Conservation (phyloP, 176 grass and related monocot genomes). For the Zea luxurians region DNA sequence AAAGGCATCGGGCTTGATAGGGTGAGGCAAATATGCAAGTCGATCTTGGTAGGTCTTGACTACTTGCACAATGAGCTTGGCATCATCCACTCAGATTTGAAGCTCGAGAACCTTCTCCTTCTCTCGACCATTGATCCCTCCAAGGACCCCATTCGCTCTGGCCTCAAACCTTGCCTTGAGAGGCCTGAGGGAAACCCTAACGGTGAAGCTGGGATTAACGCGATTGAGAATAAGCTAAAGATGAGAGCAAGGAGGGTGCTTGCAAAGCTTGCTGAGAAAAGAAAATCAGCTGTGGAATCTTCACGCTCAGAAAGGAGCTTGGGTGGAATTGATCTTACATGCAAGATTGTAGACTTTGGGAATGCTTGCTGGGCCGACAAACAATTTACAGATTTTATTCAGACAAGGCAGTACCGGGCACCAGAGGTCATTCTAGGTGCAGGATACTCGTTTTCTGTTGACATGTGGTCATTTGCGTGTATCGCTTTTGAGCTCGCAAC, state of each 20-base stretch:
- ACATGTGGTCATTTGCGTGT: conserved; percentile 94
- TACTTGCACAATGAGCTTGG: conserved; percentile 88
- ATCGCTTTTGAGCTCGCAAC: conserved; percentile 94
- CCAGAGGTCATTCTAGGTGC: conserved; percentile 81
- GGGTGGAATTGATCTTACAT: conserved; percentile 84
- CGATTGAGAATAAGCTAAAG: conserved; percentile 82
- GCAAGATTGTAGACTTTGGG: conserved; percentile 97
- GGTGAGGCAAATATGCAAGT: conserved; percentile 78
- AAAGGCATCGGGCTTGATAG: conserved; percentile 79
- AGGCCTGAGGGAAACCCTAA: conserved; percentile 77
- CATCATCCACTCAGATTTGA: conserved; percentile 93
- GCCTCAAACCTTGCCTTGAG: conserved; percentile 77
- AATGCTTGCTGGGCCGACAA: conserved; percentile 96
- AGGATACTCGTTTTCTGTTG: conserved; percentile 77
- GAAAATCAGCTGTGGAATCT: conserved; percentile 51
- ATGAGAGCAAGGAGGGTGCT: conserved; percentile 80
- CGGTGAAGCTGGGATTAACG: conserved; percentile 56
- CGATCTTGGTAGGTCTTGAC: conserved; percentile 88
- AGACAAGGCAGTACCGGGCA: conserved; percentile 90
- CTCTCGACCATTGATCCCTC: conserved; percentile 85
- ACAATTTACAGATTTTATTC: conserved; percentile 89
- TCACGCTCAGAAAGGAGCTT: conserved; percentile 65
- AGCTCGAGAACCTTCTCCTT: conserved; percentile 91
- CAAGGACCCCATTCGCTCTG: conserved; percentile 79
- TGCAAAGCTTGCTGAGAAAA: conserved; percentile 91